Percentiles rank a stretch among this genome's conserved stretches.
These are phyloP conservation scores for Aphanomyces invadans DNA, from an alignment of 352 stramenopile species.

Conservation along the genomic window DNA sequence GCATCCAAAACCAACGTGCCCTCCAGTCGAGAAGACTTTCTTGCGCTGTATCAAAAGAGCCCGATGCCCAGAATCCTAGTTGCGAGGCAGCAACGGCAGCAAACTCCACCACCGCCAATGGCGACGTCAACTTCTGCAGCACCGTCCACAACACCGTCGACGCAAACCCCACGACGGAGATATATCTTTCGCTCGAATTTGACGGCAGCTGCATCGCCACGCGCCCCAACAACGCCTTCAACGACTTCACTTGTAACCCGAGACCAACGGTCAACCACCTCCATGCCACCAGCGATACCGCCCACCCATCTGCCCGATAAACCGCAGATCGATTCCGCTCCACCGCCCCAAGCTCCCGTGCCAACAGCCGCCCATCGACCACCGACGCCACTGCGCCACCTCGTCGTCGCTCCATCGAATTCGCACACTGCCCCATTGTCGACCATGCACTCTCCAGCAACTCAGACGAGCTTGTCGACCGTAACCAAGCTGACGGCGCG, in stretches of 20 bases:
- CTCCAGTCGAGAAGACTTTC: background rate
- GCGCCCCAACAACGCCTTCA: background rate
- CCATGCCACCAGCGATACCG: too few relatives aligned
- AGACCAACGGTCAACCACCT: background rate
- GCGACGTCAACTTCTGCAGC: background rate
- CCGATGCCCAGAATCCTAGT: background rate
- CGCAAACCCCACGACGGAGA: background rate
- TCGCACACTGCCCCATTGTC: too few relatives aligned
- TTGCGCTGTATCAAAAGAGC: conserved; percentile 11
- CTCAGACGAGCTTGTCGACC: too few relatives aligned
- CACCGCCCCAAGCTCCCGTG: background rate
- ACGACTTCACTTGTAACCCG: background rate
- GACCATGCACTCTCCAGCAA: too few relatives aligned
- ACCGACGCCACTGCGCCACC: background rate
- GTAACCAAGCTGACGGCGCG: background rate
- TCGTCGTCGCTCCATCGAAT: too few relatives aligned
- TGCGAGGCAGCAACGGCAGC: background rate
- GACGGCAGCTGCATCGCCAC: background rate
- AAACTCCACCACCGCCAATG: background rate
- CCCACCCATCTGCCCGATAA: too few relatives aligned
- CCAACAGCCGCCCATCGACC: background rate
- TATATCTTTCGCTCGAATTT: background rate
- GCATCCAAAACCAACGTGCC: background rate
- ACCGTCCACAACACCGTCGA: background rate
- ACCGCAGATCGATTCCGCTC: too few relatives aligned